phyloP scores from a whole-genome alignment of 1,139 yeast genomes.

The Blastobotrys serpentis region DNA sequence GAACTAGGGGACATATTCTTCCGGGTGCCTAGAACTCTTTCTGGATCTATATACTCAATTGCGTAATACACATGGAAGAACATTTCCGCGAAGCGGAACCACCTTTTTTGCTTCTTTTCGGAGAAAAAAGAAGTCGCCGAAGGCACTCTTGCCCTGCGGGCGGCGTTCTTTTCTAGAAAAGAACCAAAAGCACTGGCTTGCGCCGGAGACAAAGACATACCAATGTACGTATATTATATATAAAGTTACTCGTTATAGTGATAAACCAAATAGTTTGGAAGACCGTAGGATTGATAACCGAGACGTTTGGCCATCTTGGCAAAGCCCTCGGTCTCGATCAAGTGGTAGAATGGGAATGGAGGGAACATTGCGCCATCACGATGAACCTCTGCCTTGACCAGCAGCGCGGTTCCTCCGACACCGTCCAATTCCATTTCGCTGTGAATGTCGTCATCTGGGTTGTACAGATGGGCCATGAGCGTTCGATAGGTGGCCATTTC shows the following conservation, averaged over 20 bases:
- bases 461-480: conserved; percentile 88
- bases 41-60: too few relatives aligned
- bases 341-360: conserved; percentile 92
- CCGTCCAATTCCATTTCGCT: conserved; percentile 81
- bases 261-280: conserved; percentile 90
- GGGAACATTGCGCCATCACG: conserved; percentile 99
- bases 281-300: conserved; percentile 86
- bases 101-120: conserved; percentile 5
- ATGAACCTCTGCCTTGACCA: conserved; percentile 96
- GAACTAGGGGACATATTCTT: too few relatives aligned
- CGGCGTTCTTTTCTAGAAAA: too few relatives aligned
- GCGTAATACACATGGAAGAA: too few relatives aligned
- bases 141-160: too few relatives aligned
- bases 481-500: conserved; percentile 94
- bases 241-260: conserved; percentile 45
- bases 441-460: conserved; percentile 56
- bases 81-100: neutral
- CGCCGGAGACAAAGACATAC: too few relatives aligned
- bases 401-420: conserved; percentile 91
- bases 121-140: conserved; percentile 1
- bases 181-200: too few relatives aligned
- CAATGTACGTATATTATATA: neutral
- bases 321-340: conserved; percentile 97
- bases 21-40: too few relatives aligned
- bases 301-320: conserved; percentile 96